Evolutionary conservation across 345 rosid species (phyloP), one percentile per base, ranked within the genome.

Genomic region (Eucalyptus curtisii): DNA sequence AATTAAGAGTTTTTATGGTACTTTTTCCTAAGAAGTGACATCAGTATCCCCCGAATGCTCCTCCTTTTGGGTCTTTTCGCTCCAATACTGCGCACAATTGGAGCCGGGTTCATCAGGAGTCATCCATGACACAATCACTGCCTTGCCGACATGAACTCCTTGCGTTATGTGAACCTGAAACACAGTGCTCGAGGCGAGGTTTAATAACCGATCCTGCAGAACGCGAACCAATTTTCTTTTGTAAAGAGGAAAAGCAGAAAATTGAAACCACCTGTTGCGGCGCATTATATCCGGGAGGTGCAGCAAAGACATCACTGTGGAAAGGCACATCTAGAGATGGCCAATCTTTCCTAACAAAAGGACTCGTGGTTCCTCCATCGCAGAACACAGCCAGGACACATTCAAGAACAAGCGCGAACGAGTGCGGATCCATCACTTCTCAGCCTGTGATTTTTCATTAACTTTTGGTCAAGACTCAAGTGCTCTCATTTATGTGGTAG

Each of bases 101-200:
- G 81, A 88, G n/a, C 91, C 91, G 2, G 79, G 66, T 86, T 90
- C 87, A 48, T 89, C 85, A 10, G 91, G 87, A 1, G 92, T 90
- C 13, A 91, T 89, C 93, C 93, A 92, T 4, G 94, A 92, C n/a
- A 93, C 87, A 57, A 92, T 92, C 87, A 92, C 90, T n/a, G 90
- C 95, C 79, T 91, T 90, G 33, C 92, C 92, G 24, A 92, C 92
- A 48, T 87, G 90, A 71, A 92, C 92, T 4, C 94, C 94, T 90
- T 92, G 94, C 48, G 94, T 92, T 24, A 92, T 92, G 57, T 92
- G 93, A 47, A 92, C 93, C 95, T 91, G 87, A 82, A 76, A 45
- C 85, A 44, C 68, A 7, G 20, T 71, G 10, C 66, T 55, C 7
- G 20, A 11, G 25, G 33, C 3, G 27, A 13, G 10, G 13, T 50